Percentiles rank a stretch among this genome's conserved stretches.
phyloP scores from a whole-genome alignment of 2,329 filamentous ascomycete species.

The Xylaria sp. region DNA sequence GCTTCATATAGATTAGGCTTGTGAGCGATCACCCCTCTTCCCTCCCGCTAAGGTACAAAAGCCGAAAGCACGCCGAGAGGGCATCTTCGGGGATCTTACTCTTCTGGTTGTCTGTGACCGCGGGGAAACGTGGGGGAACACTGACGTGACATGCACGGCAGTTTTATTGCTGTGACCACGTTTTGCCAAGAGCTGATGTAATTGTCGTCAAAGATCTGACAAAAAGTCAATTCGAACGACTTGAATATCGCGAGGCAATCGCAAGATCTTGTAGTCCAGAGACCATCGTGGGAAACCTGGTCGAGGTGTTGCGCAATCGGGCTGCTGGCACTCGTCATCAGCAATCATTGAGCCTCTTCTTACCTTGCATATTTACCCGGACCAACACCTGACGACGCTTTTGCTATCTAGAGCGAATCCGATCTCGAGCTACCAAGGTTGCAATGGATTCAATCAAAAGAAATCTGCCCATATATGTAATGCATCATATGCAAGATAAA shows the following conservation, averaged over 20 bases:
- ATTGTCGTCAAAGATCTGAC: slow-evolving; percentile 11
- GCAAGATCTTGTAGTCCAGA: not conserved
- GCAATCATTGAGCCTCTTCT: slow-evolving; percentile 19
- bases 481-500: not conserved
- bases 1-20: slow-evolving; percentile 20
- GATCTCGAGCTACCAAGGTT: not conserved
- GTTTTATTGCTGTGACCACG: slow-evolving; percentile 19
- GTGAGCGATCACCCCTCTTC: slow-evolving; percentile 24
- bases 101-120: slow-evolving; percentile 28
- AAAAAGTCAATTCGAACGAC: slow-evolving; percentile 22
- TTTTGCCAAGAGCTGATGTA: slow-evolving; percentile 26
- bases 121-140: slow-evolving; percentile 33
- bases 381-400: not conserved
- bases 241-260: slow-evolving; percentile 14
- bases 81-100: slow-evolving; percentile 22
- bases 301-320: slow-evolving; percentile 30
- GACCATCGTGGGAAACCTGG: slow-evolving; percentile 2
- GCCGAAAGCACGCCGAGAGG: slow-evolving; percentile 15
- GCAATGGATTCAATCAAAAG: not conserved
- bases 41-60: slow-evolving; percentile 24
- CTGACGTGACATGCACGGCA: slow-evolving; percentile 28
- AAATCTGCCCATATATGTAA: not conserved
- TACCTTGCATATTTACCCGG: slow-evolving; percentile 30
- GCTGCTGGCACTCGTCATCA: slow-evolving; percentile 23
- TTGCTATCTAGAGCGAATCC: not conserved